These are phyloP conservation scores for Lobosporangium transversale DNA, from an alignment of 192 early-diverging fungal genomes.

Conservation along the genomic window DNA sequence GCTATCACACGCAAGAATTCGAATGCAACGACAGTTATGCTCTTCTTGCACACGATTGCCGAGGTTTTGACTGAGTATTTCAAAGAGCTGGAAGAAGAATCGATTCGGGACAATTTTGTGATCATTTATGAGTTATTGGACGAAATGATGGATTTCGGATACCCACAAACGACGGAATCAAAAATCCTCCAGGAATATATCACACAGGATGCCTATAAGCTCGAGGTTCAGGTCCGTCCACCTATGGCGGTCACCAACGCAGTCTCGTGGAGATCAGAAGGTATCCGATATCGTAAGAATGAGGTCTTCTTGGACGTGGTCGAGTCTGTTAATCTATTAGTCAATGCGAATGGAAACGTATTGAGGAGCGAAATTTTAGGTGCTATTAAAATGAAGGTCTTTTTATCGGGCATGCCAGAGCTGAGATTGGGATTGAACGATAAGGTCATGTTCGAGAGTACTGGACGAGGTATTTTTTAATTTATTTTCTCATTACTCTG, in stretches of 20 bases:
- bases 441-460: conserved; percentile 94
- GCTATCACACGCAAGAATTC: conserved; percentile 97
- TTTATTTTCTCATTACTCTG: background rate
- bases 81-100: conserved; percentile 89
- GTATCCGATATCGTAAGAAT: conserved; percentile 97
- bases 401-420: conserved; percentile 89
- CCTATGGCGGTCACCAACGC: conserved; percentile 95
- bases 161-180: conserved; percentile 89
- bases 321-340: conserved; percentile 94
- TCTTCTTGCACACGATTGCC: conserved; percentile 94
- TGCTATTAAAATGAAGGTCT: conserved; percentile 86
- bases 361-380: conserved; percentile 80
- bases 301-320: conserved; percentile 99
- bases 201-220: conserved; percentile 95
- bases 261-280: conserved; percentile 91
- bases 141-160: conserved; percentile 94
- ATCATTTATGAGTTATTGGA: conserved; percentile 91
- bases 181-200: conserved; percentile 93
- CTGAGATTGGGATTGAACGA: conserved; percentile 87
- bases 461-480: conserved; percentile 69
- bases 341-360: conserved; percentile 74
- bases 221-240: conserved; percentile 89
- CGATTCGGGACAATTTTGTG: conserved; percentile 92
- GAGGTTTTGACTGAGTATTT: conserved; percentile 95
- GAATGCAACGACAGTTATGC: conserved; percentile 93